Percentiles rank a stretch among this genome's conserved stretches.
Conservation (phyloP, 2,329 filamentous ascomycete species). For the Xylaria digitata region DNA sequence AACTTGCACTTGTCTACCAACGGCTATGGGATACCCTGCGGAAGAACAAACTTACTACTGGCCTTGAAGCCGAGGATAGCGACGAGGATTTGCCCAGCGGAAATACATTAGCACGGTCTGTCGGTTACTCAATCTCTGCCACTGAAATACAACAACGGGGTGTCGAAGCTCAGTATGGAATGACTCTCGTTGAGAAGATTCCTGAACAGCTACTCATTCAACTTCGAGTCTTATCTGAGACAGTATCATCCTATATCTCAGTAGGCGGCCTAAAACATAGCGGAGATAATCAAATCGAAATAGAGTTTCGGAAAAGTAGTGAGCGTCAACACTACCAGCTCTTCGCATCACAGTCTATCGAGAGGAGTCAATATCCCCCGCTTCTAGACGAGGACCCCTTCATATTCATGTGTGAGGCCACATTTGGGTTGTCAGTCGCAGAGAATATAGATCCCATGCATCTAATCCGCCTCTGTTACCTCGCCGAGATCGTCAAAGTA, state of each 20-base stretch:
- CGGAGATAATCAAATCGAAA: conserved; percentile 69
- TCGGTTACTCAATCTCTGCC: conserved; percentile 87
- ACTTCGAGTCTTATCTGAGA: conserved; percentile 88
- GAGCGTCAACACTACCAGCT: conserved; percentile 80
- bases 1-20: conserved; percentile 70
- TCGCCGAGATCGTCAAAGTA: conserved; percentile 90
- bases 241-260: conserved; percentile 84
- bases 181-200: conserved; percentile 84
- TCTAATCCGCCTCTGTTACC: conserved; percentile 85
- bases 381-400: conserved; percentile 79
- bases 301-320: conserved; percentile 75
- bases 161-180: conserved; percentile 76
- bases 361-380: conserved; percentile 60
- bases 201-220: conserved; percentile 87
- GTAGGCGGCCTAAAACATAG: conserved; percentile 75
- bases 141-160: conserved; percentile 94
- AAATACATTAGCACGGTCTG: conserved; percentile 71
- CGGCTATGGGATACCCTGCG: conserved; percentile 69
- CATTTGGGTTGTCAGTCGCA: conserved; percentile 75
- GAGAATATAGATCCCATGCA: conserved; percentile 80
- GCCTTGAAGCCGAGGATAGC: conserved; percentile 38
- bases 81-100: conserved; percentile 64
- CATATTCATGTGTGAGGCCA: conserved; percentile 82
- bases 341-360: conserved; percentile 71
- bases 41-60: conserved; percentile 61